Conservation (phyloP, 1,284 basidiomycete species). For the Trichosporon faecale region DNA sequence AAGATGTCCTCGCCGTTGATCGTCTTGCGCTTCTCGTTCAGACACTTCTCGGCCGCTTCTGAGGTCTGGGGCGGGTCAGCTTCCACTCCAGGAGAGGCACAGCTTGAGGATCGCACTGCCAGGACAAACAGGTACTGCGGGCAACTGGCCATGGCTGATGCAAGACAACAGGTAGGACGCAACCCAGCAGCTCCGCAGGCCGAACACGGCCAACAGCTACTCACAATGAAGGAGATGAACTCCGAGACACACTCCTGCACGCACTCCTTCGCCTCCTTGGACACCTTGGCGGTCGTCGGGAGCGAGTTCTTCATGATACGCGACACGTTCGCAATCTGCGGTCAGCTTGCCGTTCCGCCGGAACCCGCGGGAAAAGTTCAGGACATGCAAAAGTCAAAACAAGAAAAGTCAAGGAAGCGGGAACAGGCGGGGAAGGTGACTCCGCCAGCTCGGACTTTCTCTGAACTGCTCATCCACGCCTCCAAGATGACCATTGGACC, state of each 20-base stretch:
- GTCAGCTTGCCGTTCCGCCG: neutral
- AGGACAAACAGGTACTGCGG: too few species aligned
- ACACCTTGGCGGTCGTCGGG: constrained; percentile 88
- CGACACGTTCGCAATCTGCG: constrained; percentile 88
- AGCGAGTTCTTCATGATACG: constrained; percentile 90
- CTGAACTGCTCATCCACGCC: neutral
- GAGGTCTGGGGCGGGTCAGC: constrained; percentile 37
- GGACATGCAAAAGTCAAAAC: neutral
- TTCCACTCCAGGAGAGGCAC: neutral
- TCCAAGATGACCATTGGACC: neutral
- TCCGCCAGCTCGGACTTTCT: neutral
- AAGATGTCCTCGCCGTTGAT: constrained; percentile 82
- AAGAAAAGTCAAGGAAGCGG: neutral
- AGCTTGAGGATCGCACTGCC: too few species aligned
- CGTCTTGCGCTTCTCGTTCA: constrained; percentile 94
- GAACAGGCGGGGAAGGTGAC: neutral
- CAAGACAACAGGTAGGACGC: neutral
- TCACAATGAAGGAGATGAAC: constrained; percentile 84
- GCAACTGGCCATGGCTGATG: neutral
- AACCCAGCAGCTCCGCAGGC: too few species aligned
- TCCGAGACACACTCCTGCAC: constrained; percentile 95
- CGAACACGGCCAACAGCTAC: too few species aligned
- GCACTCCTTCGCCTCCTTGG: constrained; percentile 94
- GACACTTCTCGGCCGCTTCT: constrained; percentile 79
- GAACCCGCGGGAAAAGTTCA: constrained; percentile 4